A percentile compares a stretch with the other conserved stretches of the same genome.
phyloP scores from a whole-genome alignment of 2,329 filamentous ascomycete genomes.

The Phaeomoniella chlamydospora region DNA sequence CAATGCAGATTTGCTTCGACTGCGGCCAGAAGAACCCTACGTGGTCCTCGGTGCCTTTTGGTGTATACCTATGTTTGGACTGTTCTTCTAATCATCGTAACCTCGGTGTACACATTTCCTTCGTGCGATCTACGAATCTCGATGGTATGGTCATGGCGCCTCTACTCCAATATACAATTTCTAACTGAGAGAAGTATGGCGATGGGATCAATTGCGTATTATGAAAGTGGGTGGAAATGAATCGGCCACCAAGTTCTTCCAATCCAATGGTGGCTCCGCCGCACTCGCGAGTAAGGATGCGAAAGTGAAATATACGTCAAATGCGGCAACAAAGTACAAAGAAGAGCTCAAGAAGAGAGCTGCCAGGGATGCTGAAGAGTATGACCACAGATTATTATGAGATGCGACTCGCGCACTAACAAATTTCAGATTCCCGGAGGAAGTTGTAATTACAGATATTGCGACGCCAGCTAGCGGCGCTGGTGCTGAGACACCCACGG shows the following conservation, averaged over 20 bases:
- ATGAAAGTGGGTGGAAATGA: slow-evolving; percentile 99
- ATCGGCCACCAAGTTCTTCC: slow-evolving; percentile 96
- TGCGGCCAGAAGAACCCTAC: slow-evolving; percentile 95
- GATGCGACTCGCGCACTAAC: slow-evolving; percentile 2
- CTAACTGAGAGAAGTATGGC: slow-evolving; percentile 56
- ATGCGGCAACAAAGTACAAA: slow-evolving; percentile 93
- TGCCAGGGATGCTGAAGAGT: slow-evolving; percentile 73
- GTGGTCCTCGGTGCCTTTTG: slow-evolving; percentile 94
- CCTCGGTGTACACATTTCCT: slow-evolving; percentile 96
- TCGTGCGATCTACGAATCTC: slow-evolving; percentile 95
- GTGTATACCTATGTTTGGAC: slow-evolving; percentile 95
- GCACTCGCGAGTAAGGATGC: slow-evolving; percentile 91
- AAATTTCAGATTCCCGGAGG: slow-evolving; percentile 54
- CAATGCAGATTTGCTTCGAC: slow-evolving; percentile 80
- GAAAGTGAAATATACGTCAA: slow-evolving; percentile 93
- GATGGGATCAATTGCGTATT: slow-evolving; percentile 93
- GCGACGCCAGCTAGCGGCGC: slow-evolving; percentile 44
- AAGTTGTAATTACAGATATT: slow-evolving; percentile 72
- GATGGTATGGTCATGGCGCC: slow-evolving; percentile 57
- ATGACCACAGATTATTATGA: slow-evolving; percentile 20
- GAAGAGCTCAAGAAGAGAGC: slow-evolving; percentile 83
- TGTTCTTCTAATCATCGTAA: slow-evolving; percentile 96
- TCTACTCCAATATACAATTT: slow-evolving; percentile 1
- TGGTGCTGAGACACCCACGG: slow-evolving; percentile 60
- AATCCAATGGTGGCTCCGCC: slow-evolving; percentile 85